phyloP scores from a whole-genome alignment of 345 rosid genomes.

The Salix udensis region DNA sequence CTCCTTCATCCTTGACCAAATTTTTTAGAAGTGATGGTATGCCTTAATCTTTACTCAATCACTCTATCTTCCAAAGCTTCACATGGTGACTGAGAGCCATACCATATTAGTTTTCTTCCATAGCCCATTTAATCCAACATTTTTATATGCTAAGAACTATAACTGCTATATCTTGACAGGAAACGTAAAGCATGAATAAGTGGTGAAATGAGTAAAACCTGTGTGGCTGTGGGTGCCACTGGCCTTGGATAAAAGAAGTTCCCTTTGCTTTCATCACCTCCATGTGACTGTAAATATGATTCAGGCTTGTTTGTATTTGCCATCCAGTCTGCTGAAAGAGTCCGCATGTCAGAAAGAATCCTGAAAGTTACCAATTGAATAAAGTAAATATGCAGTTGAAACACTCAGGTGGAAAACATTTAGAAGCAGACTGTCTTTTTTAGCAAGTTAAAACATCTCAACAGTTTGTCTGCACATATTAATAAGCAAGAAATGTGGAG shows the following conservation, averaged over 20 bases:
- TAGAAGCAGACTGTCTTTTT: conserved; percentile 4
- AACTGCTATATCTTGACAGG: background rate
- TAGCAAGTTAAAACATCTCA: background rate
- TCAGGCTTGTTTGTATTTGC: conserved; percentile 88
- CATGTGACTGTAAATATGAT: conserved; percentile 66
- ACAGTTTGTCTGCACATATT: background rate
- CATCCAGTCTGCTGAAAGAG: conserved; percentile 99
- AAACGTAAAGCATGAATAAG: background rate
- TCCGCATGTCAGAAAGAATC: conserved; percentile 99
- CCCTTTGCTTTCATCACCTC: conserved; percentile 73
- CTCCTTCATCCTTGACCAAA: background rate
- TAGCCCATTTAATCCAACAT: background rate
- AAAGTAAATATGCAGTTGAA: conserved; percentile 8
- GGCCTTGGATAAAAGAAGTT: conserved; percentile 92
- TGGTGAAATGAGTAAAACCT: conserved; percentile 43
- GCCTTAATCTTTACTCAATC: background rate
- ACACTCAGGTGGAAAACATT: background rate
- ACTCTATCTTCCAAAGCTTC: background rate
- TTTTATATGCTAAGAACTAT: background rate
- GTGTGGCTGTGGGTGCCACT: conserved; percentile 94
- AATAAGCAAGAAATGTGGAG: background rate
- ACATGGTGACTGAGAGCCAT: background rate
- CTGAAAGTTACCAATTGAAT: conserved; percentile 41
- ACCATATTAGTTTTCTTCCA: background rate
- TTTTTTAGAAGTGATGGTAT: background rate